phyloP scores from a whole-genome alignment of 306 rosid genomes.

The Trifolium dubium region DNA sequence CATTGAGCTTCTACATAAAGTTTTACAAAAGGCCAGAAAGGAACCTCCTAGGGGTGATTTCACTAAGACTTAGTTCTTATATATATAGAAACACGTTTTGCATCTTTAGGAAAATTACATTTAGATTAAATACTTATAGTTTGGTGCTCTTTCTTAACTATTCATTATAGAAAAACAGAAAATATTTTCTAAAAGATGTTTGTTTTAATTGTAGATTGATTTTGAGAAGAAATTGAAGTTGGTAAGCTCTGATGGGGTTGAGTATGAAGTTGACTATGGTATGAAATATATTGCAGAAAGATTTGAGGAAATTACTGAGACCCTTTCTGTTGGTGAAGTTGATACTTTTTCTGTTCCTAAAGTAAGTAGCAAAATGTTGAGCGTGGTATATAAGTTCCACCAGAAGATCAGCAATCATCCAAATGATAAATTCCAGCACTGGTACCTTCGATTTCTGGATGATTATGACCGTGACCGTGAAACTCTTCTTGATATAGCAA shows the following conservation, averaged over 20 bases:
- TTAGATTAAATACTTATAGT: too few relatives aligned
- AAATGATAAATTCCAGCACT: slow-evolving; percentile 41
- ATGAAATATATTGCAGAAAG: slow-evolving; percentile 63
- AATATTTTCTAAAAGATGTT: too few relatives aligned
- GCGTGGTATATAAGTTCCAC: slow-evolving; percentile 67
- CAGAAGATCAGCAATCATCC: slow-evolving; percentile 46
- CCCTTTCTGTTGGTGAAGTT: slow-evolving; percentile 47
- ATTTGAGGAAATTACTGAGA: slow-evolving; percentile 53
- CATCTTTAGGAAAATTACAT: too few relatives aligned
- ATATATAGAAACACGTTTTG: background rate
- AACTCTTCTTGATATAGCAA: too few relatives aligned
- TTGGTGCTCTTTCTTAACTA: too few relatives aligned
- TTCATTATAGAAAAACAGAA: too few relatives aligned
- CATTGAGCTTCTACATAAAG: background rate
- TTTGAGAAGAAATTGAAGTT: slow-evolving; percentile 54
- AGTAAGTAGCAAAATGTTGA: slow-evolving; percentile 58
- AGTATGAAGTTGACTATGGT: slow-evolving; percentile 57
- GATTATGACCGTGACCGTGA: too few relatives aligned
- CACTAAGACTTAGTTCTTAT: background rate
- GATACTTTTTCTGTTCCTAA: slow-evolving; percentile 46
- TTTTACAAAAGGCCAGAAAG: background rate
- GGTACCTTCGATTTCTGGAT: slow-evolving; percentile 25
- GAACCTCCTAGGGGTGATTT: background rate
- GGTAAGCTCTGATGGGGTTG: slow-evolving; percentile 60
- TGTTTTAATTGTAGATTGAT: too few relatives aligned